Evolutionary conservation across 768 basidiomycete genomes (phyloP).

Genomic region (Kondoa subrosea): DNA sequence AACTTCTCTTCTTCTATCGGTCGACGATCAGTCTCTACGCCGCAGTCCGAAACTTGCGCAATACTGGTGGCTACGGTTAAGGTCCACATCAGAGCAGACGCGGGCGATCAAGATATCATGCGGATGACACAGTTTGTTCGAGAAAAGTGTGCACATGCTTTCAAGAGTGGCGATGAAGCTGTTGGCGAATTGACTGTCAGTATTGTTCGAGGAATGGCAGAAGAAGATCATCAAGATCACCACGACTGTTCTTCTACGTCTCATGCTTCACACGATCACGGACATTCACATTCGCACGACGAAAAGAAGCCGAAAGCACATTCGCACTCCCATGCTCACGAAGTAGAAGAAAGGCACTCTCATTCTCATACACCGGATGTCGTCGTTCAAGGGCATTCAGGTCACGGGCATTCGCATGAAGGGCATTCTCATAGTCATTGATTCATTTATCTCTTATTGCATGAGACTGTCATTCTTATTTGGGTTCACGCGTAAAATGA

Average conservation of each 20-base stretch:
- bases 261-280: constrained; percentile 3
- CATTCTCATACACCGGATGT: background rate
- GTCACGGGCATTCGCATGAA: background rate
- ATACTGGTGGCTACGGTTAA: constrained; percentile 48
- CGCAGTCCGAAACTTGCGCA: constrained; percentile 21
- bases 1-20: constrained; percentile 14
- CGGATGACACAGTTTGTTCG: constrained; percentile 59
- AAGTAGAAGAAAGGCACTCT: too few species aligned
- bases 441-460: background rate
- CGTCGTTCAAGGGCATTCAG: background rate
- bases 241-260: background rate
- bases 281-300: background rate
- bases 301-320: background rate
- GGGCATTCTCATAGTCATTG: background rate
- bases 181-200: constrained; percentile 8
- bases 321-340: background rate
- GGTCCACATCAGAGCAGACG: constrained; percentile 50
- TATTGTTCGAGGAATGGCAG: background rate
- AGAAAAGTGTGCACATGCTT: constrained; percentile 33
- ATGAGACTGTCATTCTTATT: too few species aligned
- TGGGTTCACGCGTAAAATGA: too few species aligned
- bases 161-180: constrained; percentile 1
- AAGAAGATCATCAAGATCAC: background rate
- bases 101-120: constrained; percentile 55
- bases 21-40: constrained; percentile 19